Evolutionary conservation across 768 basidiomycete genomes (phyloP), one percentile per base, ranked within the genome.

Genomic region (Psilocybe cyanescens): DNA sequence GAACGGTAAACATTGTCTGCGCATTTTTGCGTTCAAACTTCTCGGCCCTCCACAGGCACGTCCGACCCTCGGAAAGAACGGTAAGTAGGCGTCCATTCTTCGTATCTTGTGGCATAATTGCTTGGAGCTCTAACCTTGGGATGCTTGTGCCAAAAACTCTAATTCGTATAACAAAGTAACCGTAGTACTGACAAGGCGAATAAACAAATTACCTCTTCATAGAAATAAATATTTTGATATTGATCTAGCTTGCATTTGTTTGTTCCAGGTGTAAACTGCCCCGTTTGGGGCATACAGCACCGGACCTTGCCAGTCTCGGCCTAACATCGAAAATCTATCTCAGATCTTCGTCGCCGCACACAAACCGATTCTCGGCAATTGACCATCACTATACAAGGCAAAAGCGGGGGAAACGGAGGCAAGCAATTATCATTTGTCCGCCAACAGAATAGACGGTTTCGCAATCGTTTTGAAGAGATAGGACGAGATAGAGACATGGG

Each of bases 21-120:
- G 28, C 45, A 37, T 44, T 50, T 31, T 59, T 29, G 39, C 58
- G 17, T 49, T 31, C 19, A 49, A 30, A 44, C 44, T 47, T 29
- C 24, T 24, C 24, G 52, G 41, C 31, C 48, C 19, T 52, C 33
- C 19, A 33, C 49, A 65, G 58, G 60, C 39, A 56, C 52, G 9
- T 56, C 58, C 60, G 57, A 56, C 48, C 19, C 54, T 64, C 56
- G 59, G 63, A 53, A 19, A 51, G 33, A 44, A 58, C 46, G 33
- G 49, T 48, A 49, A 49, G 44, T 28, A 58, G 50, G 30, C 41
- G n/a, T 19, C 24, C 37, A n/a, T 58, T 19, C 24, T 51, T 58
- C 49, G 48, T 41, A 44, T 44, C 41, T 44, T n/a, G n/a, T 44
- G 11, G 41, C 11, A 12, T 44, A 44, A 12, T 16, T n/a, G 14